Evolutionary conservation across 1,284 basidiomycete genomes (phyloP), one percentile per base, ranked within the genome.

Genomic region (Macrocystidia cucumis): DNA sequence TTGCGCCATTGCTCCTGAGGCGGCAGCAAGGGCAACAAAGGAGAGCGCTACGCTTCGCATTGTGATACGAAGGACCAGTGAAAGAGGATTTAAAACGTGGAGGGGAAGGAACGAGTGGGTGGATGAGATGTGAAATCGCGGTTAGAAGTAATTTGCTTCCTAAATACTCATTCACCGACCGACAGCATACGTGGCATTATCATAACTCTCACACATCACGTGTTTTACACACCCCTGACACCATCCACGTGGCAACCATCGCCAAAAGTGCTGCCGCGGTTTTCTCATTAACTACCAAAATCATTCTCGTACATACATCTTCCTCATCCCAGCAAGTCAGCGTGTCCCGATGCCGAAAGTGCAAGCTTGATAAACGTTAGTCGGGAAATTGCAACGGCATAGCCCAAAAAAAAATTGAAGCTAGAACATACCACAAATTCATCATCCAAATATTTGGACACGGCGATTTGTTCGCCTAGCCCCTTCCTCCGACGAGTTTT

Each of bases 401-500:
- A n/a, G 7, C 26, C 14, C 25, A 8, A 32, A 16, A 8, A 17
- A 13, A 16, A 17, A 20, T 18, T 30, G 3, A 30, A 9, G 33
- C 30, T 13, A 31, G 9, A 24, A 73, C 81, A 55, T 57, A 88
- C 86, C 65, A 88, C 82, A 67, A 88, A 88, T 67, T 93, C 91
- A 52, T 93, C 91, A 57, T 95, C 91, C 52, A 95, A 61, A 61
- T 93, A 95, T 62, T 93, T 93, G 30, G 89, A 90, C 41, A 93
- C 90, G 3, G 91, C 88, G 44, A 93, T 92, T 58, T 89, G 86
- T 58, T 95, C 91, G 25, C 88, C 89, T 32, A 96, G 72, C 14
- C 93, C 93, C 60, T 98, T 99, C 54, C 96, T 73, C 60, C 96
- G 73, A 46, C 96, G 78, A 26, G 93, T 98, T 67, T 99, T 99